A percentile compares a stretch with the other conserved stretches of the same genome.
Conservation (phyloP, 2,329 filamentous ascomycete genomes). For the Phoma sp. region DNA sequence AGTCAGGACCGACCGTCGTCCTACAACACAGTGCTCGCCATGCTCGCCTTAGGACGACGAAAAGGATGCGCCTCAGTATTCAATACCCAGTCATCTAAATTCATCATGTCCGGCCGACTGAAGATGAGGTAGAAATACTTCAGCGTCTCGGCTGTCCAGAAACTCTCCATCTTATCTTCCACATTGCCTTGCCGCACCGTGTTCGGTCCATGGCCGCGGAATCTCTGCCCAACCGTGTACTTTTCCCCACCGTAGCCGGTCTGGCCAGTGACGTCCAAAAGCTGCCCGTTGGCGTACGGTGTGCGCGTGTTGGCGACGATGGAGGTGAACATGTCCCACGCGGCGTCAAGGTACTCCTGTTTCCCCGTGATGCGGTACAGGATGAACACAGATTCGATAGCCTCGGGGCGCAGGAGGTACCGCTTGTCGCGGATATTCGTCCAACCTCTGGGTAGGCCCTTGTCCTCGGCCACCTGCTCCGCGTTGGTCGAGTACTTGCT, state of each 20-base stretch:
- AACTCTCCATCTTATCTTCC: constrained; percentile 52
- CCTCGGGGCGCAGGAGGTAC: constrained; percentile 62
- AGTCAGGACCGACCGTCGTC: too few relatives aligned
- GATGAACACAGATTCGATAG: constrained; percentile 67
- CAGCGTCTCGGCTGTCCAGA: constrained; percentile 59
- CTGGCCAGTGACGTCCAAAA: constrained; percentile 51
- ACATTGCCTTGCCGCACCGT: constrained; percentile 22
- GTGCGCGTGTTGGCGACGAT: constrained; percentile 52
- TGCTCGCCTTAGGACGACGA: constrained; percentile 30
- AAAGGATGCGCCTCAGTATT: constrained; percentile 62
- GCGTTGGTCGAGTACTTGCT: constrained; percentile 24
- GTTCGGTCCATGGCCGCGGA: constrained; percentile 3
- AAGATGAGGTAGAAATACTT: constrained; percentile 61
- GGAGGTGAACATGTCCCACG: constrained; percentile 58
- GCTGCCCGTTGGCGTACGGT: constrained; percentile 52
- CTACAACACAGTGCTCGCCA: not conserved
- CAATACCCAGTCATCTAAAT: constrained; percentile 58
- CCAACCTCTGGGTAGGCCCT: constrained; percentile 50
- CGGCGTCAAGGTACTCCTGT: constrained; percentile 51
- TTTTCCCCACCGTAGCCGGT: constrained; percentile 12
- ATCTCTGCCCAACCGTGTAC: constrained; percentile 4
- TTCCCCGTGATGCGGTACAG: constrained; percentile 67
- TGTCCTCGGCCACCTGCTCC: constrained; percentile 22
- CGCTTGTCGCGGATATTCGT: constrained; percentile 50
- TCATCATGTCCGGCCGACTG: constrained; percentile 53